phyloP scores from a whole-genome alignment of 148 eudicot genomes.

The Chenopodium berlandieri region DNA sequence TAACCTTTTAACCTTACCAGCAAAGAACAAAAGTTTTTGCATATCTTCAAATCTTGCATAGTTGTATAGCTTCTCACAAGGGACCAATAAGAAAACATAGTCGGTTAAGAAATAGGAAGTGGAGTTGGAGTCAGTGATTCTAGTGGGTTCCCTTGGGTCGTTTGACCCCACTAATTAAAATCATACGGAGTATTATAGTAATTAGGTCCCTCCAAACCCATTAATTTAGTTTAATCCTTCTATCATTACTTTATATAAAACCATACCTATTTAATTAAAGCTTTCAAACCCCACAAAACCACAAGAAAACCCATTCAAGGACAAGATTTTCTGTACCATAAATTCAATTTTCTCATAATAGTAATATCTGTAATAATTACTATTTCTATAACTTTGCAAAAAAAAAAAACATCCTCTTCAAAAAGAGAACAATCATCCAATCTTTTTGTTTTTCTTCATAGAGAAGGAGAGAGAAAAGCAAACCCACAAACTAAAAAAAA shows the following conservation, averaged over 20 bases:
- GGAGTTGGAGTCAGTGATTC: constrained; percentile 82
- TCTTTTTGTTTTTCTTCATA: constrained; percentile 37
- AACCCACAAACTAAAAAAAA: constrained; percentile 10
- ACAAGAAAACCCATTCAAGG: constrained; percentile 40
- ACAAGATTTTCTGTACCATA: constrained; percentile 55
- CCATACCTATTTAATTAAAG: neutral
- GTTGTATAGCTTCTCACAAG: constrained; percentile 5
- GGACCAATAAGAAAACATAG: constrained; percentile 59
- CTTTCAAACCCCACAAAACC: constrained; percentile 22
- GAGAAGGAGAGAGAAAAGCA: constrained; percentile 34
- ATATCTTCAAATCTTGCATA: neutral
- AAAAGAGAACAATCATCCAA: constrained; percentile 34
- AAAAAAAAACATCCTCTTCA: neutral
- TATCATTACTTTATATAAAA: constrained; percentile 9
- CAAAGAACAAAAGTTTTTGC: no score
- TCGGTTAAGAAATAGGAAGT: constrained; percentile 62
- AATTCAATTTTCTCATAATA: constrained; percentile 23
- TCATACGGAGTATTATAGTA: neutral
- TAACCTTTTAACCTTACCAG: no score
- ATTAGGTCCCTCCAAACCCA: constrained; percentile 6
- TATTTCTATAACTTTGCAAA: neutral
- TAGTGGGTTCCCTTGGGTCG: constrained; percentile 55
- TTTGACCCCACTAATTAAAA: constrained; percentile 40
- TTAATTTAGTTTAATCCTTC: constrained; percentile 11
- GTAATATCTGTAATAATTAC: neutral